Percentiles rank a stretch among this genome's conserved stretches.
phyloP scores from a whole-genome alignment of 495 filamentous ascomycete genomes.

The Hypoxylon crocopeplum region DNA sequence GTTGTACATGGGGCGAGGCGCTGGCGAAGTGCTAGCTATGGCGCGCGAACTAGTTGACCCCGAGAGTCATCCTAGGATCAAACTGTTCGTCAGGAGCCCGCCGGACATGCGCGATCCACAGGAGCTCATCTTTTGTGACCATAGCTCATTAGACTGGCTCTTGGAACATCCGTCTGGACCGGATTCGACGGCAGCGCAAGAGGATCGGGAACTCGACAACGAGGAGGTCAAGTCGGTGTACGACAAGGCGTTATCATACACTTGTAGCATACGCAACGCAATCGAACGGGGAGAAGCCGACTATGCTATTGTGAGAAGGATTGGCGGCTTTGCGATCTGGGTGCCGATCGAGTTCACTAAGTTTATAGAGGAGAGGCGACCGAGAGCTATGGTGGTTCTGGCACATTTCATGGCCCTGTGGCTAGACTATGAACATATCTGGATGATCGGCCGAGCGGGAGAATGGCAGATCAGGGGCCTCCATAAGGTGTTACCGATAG shows the following conservation, averaged over 20 bases:
- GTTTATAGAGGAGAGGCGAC: conserved; percentile 45
- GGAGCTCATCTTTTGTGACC: conserved; percentile 31
- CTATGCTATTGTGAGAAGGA: conserved; percentile 42
- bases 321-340: conserved; percentile 47
- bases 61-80: conserved; percentile 23
- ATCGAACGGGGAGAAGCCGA: conserved; percentile 36
- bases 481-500: conserved; percentile 44
- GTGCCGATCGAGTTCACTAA: conserved; percentile 44
- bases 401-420: conserved; percentile 49
- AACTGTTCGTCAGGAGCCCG: conserved; percentile 30
- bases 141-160: conserved; percentile 41
- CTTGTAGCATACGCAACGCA: conserved; percentile 42
- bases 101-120: conserved; percentile 35
- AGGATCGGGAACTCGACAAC: conserved; percentile 41
- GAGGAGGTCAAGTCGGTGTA: conserved; percentile 42
- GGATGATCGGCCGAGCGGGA: conserved; percentile 49
- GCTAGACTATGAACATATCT: conserved; percentile 43
- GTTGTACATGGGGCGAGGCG: conserved; percentile 42
- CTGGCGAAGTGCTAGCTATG: conserved; percentile 34
- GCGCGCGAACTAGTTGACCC: conserved; percentile 26
- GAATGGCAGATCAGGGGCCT: conserved; percentile 50
- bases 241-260: conserved; percentile 41
- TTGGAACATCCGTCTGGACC: conserved; percentile 36
- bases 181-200: conserved; percentile 25
- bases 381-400: conserved; percentile 50